Evolutionary conservation across 805 yeast species (phyloP).

Genomic region (Debaryomyces maramus): DNA sequence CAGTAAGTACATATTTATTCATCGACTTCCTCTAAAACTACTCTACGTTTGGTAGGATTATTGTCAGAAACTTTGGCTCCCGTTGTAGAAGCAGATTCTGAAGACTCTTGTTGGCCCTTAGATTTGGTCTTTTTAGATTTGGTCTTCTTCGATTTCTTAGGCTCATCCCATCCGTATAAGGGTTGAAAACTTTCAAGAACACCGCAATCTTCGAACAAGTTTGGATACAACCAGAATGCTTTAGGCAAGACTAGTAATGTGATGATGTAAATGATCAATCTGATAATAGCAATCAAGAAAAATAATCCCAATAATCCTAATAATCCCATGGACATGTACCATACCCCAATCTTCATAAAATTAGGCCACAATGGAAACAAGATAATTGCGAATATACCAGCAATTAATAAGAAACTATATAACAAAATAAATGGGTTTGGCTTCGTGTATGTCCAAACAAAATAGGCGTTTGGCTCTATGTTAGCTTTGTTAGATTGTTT

Average conservation of each 20-base stretch:
- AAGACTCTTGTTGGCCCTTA: conserved; percentile 5
- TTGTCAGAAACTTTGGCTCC: conserved; percentile 16
- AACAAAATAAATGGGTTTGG: conserved; percentile 64
- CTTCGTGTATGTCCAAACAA: conserved; percentile 78
- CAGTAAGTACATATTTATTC: conserved; percentile 17
- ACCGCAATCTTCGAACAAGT: conserved; percentile 93
- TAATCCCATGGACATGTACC: conserved; percentile 80
- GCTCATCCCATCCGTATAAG: conserved; percentile 76
- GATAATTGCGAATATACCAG: conserved; percentile 60
- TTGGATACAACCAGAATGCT: conserved; percentile 97
- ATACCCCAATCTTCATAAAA: conserved; percentile 84
- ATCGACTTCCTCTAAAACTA: conserved; percentile 43
- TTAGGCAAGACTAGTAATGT: conserved; percentile 58
- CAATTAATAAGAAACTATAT: conserved; percentile 65
- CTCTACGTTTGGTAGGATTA: conserved; percentile 28
- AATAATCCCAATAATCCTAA: conserved; percentile 73
- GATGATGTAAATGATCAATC: conserved; percentile 67
- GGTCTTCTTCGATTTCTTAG: conserved; percentile 28
- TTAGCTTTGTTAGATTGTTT: conserved; percentile 56
- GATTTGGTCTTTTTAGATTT: conserved; percentile 16
- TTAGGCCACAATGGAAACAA: conserved; percentile 95
- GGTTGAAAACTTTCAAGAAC: conserved; percentile 91
- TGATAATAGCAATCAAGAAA: conserved; percentile 73
- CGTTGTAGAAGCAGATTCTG: conserved; percentile 9
- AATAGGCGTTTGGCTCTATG: conserved; percentile 67